Evolutionary conservation across 179 eudicot species (phyloP), one percentile per base, ranked within the genome.

Genomic region (Actinidia arguta): DNA sequence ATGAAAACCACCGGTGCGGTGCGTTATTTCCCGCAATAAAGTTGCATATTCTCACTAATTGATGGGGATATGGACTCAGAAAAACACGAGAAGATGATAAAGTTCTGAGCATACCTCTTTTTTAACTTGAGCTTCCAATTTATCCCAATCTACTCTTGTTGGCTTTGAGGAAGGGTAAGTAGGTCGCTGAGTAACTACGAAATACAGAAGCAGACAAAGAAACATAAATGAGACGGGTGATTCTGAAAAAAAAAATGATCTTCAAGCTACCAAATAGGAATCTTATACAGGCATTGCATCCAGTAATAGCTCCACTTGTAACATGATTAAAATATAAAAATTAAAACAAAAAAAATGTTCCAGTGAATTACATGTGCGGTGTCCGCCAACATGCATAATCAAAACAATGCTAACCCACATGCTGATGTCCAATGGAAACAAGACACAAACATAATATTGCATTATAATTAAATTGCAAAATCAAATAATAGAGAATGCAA

Each of bases 151-250:
- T 12, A 85, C 83, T 78, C 75, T 85, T 47, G 52, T 86, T 3
- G 88, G 87, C 66, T 90, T 94, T 56, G 99, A 97, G 75, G 99
- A 94, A 59, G 98, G 99, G 80, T 95, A 93, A 6, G 91, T 36
- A 46, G 94, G 98, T 87, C 86, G 88, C 47, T 85, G 88, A 71
- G 83, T 58, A 55, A 47, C 93, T 85, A 82, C 58, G 81, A 66
- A 73, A 81, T 61, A 54, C 56, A 73, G 55, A 80, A 58, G 36
- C 1, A 31, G 55, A 31, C 36, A 31, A 31, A 31, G 36, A 31
- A 31, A 31, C 36, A 31, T 31, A 31, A 31, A 31, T 31, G 36
- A 31, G 36, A 31, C 36, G 36, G 36, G 36, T 2, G 2, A 31
- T 31, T 31, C 36, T 31, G 36, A n/a, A n/a, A n/a, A n/a, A 31